These are phyloP conservation scores for Microstegium vimineum DNA, from an alignment of 176 grass and related monocot species.

Conservation along the genomic window DNA sequence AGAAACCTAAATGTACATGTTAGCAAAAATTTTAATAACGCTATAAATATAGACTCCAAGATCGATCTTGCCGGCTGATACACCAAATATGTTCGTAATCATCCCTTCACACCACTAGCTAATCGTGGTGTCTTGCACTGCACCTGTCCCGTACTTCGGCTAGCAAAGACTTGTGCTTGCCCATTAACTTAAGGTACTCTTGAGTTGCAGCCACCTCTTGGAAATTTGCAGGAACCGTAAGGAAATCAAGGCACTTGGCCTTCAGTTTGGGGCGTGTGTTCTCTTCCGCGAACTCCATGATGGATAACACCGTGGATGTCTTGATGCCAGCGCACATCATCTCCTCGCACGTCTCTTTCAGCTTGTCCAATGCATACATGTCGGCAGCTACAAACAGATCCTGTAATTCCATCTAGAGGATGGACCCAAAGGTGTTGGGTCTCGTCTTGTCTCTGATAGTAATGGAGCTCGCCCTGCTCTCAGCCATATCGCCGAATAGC, in stretches of 20 bases:
- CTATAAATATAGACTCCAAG: no score
- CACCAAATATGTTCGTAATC: not conserved
- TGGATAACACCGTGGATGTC: not conserved
- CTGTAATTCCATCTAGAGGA: not conserved
- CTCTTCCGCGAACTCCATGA: not conserved
- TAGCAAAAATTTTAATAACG: no score
- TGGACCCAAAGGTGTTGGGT: not conserved
- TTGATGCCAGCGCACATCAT: not conserved
- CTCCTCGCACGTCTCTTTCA: not conserved
- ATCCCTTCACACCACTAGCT: not conserved
- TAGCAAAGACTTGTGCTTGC: not conserved
- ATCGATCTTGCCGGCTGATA: no score
- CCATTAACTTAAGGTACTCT: slow-evolving; percentile 3
- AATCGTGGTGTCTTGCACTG: not conserved
- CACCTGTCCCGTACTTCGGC: not conserved
- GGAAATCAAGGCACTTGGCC: slow-evolving; percentile 23
- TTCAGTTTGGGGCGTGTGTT: not conserved
- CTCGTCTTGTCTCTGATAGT: not conserved
- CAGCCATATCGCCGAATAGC: not conserved
- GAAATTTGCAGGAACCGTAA: not conserved
- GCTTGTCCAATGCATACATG: not conserved
- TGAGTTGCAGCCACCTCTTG: not conserved
- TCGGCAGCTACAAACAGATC: not conserved
- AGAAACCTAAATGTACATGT: no score
- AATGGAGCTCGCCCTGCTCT: not conserved